Percentiles rank a stretch among this genome's conserved stretches.
Conservation (phyloP, 108 stramenopile species). For the Conticribra weissflogii region DNA sequence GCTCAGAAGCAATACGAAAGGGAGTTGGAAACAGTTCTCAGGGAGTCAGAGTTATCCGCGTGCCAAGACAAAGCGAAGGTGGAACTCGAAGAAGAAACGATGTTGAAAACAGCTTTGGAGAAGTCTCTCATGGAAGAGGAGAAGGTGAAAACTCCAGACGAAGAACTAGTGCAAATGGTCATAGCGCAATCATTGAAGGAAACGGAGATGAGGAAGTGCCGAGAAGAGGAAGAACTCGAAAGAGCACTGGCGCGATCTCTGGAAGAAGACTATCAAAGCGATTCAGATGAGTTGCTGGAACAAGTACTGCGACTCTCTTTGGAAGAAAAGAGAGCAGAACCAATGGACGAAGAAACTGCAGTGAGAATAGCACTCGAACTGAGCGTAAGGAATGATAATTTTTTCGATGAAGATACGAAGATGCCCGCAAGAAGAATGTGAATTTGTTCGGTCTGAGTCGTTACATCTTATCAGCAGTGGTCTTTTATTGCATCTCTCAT, state of each 20-base stretch:
- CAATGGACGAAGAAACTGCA: not conserved
- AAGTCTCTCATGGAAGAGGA: conserved; percentile 14
- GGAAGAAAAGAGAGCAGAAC: conserved; percentile 1
- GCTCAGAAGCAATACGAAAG: conserved; percentile 25
- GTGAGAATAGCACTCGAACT: not conserved
- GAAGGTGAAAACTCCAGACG: conserved; percentile 12
- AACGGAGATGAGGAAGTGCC: no score
- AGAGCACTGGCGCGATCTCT: not conserved
- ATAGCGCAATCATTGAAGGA: conserved; percentile 18
- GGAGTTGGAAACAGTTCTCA: conserved; percentile 20
- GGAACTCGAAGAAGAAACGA: conserved; percentile 1
- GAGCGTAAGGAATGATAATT: conserved; percentile 1
- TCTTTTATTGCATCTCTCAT: no score
- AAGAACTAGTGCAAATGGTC: conserved; percentile 14
- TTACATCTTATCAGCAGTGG: no score
- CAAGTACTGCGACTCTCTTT: conserved; percentile 9
- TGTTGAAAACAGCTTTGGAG: conserved; percentile 10
- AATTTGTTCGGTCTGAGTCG: not conserved
- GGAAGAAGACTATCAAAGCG: not conserved
- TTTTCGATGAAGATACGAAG: conserved; percentile 1
- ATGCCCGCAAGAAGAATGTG: not conserved
- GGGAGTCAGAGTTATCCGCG: conserved; percentile 5
- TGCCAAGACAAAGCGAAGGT: not conserved
- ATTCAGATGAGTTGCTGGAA: not conserved
- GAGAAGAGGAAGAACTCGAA: not conserved